phyloP scores from a whole-genome alignment of 2,329 filamentous ascomycete species.

The Cladosporium sphaerospermum region DNA sequence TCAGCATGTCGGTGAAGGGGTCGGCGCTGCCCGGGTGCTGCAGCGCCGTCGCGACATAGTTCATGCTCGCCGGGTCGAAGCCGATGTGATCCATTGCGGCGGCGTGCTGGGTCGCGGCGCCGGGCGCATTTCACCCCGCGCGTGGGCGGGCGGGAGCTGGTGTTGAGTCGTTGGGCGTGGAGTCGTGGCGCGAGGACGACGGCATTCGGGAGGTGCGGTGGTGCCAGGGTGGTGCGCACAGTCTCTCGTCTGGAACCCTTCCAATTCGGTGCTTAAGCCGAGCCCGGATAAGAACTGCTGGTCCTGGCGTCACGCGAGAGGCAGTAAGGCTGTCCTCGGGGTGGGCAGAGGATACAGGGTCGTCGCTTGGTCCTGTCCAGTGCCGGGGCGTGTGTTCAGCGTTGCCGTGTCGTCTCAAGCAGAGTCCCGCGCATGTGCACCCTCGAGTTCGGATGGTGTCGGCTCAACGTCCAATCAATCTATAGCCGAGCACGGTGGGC shows the following conservation, averaged over 20 bases:
- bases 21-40: slow-evolving; percentile 45
- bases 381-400: background rate
- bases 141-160: background rate
- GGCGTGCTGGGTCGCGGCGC: background rate
- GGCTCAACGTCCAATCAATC: background rate
- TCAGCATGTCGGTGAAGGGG: slow-evolving; percentile 28
- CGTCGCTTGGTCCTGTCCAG: too few relatives aligned
- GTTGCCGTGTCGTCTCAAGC: background rate
- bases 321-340: too few relatives aligned
- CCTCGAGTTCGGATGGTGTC: slow-evolving; percentile 1
- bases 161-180: too few relatives aligned
- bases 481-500: background rate
- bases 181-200: too few relatives aligned
- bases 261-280: slow-evolving; percentile 7
- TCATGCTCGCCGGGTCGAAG: slow-evolving; percentile 36
- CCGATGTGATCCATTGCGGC: slow-evolving; percentile 10
- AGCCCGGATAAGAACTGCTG: slow-evolving; percentile 9
- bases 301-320: background rate
- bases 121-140: background rate
- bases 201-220: slow-evolving; percentile 1
- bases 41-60: slow-evolving; percentile 51
- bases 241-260: slow-evolving; percentile 4
- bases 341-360: too few relatives aligned
- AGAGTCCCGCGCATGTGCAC: background rate
- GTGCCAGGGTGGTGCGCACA: background rate